phyloP scores from a whole-genome alignment of 441 rosid species.

The Erysimum cheiri region DNA sequence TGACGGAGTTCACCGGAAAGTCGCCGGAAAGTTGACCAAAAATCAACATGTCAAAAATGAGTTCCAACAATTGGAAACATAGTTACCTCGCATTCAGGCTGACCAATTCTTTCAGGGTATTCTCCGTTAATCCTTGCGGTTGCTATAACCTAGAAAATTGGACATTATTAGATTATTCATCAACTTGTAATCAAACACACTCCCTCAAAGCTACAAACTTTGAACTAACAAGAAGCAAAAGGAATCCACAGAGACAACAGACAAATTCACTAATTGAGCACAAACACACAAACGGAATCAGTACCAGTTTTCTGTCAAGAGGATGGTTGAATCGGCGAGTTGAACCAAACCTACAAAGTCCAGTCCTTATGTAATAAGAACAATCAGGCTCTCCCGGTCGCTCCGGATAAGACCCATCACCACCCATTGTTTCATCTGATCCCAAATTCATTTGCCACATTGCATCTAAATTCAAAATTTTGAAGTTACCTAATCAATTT shows the following conservation, averaged over 20 bases:
- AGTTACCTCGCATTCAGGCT: slow-evolving; percentile 92
- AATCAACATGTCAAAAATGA: too few relatives aligned
- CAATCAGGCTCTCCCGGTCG: slow-evolving; percentile 93
- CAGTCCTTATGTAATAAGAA: slow-evolving; percentile 93
- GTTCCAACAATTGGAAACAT: not conserved
- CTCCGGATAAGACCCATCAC: slow-evolving; percentile 67
- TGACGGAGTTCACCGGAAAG: too few relatives aligned
- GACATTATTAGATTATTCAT: not conserved
- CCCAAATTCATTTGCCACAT: slow-evolving; percentile 90
- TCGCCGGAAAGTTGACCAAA: too few relatives aligned
- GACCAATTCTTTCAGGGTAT: slow-evolving; percentile 93
- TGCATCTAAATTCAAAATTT: slow-evolving; percentile 56
- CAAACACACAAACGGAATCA: not conserved
- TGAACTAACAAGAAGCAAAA: not conserved
- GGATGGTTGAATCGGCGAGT: slow-evolving; percentile 97
- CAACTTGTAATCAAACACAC: not conserved
- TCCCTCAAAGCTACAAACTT: slow-evolving; percentile 14
- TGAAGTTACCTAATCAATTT: not conserved
- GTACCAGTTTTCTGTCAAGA: slow-evolving; percentile 90
- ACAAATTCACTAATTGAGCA: not conserved
- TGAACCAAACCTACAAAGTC: slow-evolving; percentile 92
- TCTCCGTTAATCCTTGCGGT: slow-evolving; percentile 91
- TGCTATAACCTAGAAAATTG: slow-evolving; percentile 76
- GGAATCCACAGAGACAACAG: not conserved
- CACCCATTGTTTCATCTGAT: slow-evolving; percentile 71